Percentiles rank a stretch among this genome's conserved stretches.
phyloP scores from a whole-genome alignment of 805 yeast genomes.

The Candida multigemmis region DNA sequence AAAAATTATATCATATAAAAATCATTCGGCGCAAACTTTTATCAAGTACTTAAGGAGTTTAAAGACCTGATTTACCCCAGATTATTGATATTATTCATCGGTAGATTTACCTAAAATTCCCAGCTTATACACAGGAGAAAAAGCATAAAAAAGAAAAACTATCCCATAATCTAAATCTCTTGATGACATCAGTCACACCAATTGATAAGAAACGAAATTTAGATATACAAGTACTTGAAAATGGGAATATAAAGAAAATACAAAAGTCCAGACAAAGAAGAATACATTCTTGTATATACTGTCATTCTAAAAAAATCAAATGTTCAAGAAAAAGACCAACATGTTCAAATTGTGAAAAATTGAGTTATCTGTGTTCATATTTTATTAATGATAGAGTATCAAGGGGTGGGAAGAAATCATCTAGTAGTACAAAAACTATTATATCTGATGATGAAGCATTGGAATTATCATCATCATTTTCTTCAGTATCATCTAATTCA shows the following conservation, averaged over 20 bases:
- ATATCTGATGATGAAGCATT: not conserved
- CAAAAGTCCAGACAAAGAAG: slow-evolving; percentile 55
- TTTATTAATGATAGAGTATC: slow-evolving; percentile 50
- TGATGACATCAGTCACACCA: slow-evolving; percentile 1
- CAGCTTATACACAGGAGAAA: too few relatives aligned
- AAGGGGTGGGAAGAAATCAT: slow-evolving; percentile 27
- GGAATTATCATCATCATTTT: too few relatives aligned
- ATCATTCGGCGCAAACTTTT: too few relatives aligned
- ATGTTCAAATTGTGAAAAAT: slow-evolving; percentile 44
- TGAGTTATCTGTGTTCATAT: slow-evolving; percentile 41
- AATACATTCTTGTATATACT: slow-evolving; percentile 47
- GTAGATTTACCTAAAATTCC: too few relatives aligned
- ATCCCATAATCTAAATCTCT: too few relatives aligned
- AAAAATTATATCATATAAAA: too few relatives aligned
- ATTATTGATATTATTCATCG: too few relatives aligned
- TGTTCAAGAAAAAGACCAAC: slow-evolving; percentile 53
- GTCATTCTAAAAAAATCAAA: slow-evolving; percentile 54
- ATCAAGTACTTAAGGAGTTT: too few relatives aligned
- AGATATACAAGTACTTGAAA: slow-evolving; percentile 22
- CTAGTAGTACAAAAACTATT: too few relatives aligned
- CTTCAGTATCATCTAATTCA: too few relatives aligned
- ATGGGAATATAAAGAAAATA: slow-evolving; percentile 49
- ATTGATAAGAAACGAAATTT: slow-evolving; percentile 1
- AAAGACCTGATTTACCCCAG: too few relatives aligned
- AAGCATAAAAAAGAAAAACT: too few relatives aligned